Conservation (phyloP, 1,139 yeast species). For the Yamadazyma taylorii region DNA sequence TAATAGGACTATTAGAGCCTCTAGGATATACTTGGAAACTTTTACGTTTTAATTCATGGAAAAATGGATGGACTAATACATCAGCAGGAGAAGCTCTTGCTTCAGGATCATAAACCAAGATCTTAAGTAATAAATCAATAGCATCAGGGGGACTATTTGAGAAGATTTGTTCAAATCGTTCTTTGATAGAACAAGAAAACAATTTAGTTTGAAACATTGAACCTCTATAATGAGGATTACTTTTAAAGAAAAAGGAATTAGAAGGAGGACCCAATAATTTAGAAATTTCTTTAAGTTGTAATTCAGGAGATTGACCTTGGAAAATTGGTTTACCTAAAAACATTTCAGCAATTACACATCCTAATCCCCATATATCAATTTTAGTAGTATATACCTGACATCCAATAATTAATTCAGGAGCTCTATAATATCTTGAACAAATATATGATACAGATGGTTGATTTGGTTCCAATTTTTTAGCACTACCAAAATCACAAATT, state of each 20-base stretch:
- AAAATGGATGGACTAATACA: constrained; percentile 70
- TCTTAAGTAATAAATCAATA: constrained; percentile 65
- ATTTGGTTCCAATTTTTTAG: constrained; percentile 81
- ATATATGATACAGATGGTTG: constrained; percentile 96
- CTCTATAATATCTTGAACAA: constrained; percentile 94
- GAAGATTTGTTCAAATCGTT: constrained; percentile 67
- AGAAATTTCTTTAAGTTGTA: constrained; percentile 75
- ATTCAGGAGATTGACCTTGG: constrained; percentile 75
- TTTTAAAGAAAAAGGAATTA: constrained; percentile 68
- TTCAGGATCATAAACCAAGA: constrained; percentile 73
- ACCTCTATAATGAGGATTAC: constrained; percentile 73
- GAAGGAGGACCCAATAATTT: constrained; percentile 78
- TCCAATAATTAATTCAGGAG: constrained; percentile 84
- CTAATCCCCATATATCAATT: constrained; percentile 84
- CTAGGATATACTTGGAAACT: constrained; percentile 62
- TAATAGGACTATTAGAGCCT: constrained; percentile 42
- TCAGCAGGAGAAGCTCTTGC: constrained; percentile 63
- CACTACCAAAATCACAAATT: constrained; percentile 98
- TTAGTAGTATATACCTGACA: constrained; percentile 74
- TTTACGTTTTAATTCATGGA: constrained; percentile 61
- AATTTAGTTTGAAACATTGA: constrained; percentile 69
- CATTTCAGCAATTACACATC: constrained; percentile 86
- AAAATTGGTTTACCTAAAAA: constrained; percentile 77
- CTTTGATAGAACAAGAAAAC: constrained; percentile 60
- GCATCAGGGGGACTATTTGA: constrained; percentile 71